A percentile compares a stretch with the other conserved stretches of the same genome.
Conservation (phyloP, 1,284 basidiomycete species). For the Pseudozyma tsukubaensis region DNA sequence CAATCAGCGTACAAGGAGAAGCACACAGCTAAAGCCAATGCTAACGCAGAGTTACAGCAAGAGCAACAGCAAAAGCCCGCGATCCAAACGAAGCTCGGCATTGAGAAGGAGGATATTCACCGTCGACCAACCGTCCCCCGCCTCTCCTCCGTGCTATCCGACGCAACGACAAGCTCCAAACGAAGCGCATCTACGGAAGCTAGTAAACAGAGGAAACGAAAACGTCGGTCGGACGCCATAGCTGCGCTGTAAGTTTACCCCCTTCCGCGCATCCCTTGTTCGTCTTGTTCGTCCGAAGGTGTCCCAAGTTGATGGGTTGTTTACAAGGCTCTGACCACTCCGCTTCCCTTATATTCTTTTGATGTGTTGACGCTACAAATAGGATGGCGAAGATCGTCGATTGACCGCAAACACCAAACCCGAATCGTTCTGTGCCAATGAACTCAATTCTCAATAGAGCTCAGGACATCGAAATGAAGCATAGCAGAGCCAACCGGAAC, state of each 20-base stretch:
- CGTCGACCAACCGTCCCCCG: neutral
- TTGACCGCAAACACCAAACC: neutral
- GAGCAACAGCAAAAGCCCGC: neutral
- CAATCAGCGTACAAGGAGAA: too few species aligned
- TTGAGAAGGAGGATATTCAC: neutral
- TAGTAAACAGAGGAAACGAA: neutral
- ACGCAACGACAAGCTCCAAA: neutral
- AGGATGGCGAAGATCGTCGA: conserved; percentile 38
- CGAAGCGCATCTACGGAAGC: neutral
- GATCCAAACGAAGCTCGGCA: neutral
- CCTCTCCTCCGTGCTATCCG: neutral
- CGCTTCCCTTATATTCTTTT: neutral
- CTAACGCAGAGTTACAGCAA: neutral
- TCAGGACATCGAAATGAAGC: neutral
- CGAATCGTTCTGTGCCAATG: too few species aligned
- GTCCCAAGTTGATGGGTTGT: neutral
- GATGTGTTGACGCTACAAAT: neutral
- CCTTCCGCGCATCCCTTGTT: too few species aligned
- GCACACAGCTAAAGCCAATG: too few species aligned
- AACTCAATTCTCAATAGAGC: too few species aligned
- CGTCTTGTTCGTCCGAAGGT: too few species aligned
- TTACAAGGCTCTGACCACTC: neutral
- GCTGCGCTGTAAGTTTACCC: conserved; percentile 36
- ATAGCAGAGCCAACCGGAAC: neutral
- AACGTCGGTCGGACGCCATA: conserved; percentile 9